These are phyloP conservation scores for Saccharomycopsis amapae DNA, from an alignment of 805 yeast species.

Conservation along the genomic window DNA sequence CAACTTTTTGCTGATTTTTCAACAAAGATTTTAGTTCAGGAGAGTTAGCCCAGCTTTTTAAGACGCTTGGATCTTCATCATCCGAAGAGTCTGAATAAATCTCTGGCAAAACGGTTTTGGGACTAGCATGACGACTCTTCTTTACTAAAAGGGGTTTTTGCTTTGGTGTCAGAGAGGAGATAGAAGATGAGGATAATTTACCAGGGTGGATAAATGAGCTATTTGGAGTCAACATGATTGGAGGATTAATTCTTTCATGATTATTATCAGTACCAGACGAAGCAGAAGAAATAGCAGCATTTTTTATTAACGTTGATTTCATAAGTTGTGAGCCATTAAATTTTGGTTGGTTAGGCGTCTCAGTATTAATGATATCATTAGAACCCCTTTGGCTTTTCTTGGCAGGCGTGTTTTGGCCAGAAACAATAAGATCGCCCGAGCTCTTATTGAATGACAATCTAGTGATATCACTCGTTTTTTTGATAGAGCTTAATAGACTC, in stretches of 20 bases:
- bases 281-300: conserved; percentile 8
- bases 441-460: conserved; percentile 11
- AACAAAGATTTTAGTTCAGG: conserved; percentile 45
- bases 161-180: not conserved
- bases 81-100: conserved; percentile 48
- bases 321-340: conserved; percentile 19
- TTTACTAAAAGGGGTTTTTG: too few relatives aligned
- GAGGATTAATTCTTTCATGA: conserved; percentile 16
- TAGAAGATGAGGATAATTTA: not conserved
- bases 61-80: conserved; percentile 40
- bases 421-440: too few relatives aligned
- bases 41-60: conserved; percentile 57
- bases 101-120: conserved; percentile 34
- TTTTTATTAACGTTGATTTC: conserved; percentile 19
- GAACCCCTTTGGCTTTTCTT: not conserved
- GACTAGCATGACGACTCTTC: not conserved
- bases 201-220: not conserved
- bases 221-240: conserved; percentile 14
- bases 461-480: conserved; percentile 19
- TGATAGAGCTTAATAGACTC: conserved; percentile 9
- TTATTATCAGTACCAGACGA: not conserved
- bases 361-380: not conserved
- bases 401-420: not conserved
- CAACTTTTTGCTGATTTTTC: conserved; percentile 41
- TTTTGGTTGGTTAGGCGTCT: conserved; percentile 2